These are phyloP conservation scores for Mycena crocata DNA, from an alignment of 768 basidiomycete genomes.

Conservation along the genomic window DNA sequence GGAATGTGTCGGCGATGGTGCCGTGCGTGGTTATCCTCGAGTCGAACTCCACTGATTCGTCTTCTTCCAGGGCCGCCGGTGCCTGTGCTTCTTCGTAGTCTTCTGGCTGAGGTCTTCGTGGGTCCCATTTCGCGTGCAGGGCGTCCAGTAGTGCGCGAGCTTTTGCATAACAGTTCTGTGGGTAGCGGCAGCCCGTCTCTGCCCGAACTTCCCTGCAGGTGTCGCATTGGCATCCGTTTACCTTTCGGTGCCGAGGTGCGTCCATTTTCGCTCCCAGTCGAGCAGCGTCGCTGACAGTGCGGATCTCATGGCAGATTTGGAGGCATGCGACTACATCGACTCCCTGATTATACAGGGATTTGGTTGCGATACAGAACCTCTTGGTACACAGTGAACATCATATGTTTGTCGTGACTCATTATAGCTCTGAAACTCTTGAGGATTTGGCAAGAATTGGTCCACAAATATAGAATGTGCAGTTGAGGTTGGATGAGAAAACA, in stretches of 20 bases:
- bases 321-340: neutral
- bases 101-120: neutral
- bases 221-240: neutral
- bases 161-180: neutral
- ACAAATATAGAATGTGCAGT: too few relatives aligned
- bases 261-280: neutral
- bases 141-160: neutral
- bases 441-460: too few relatives aligned
- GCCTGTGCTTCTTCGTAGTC: neutral
- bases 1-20: conserved; percentile 3
- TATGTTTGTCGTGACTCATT: too few relatives aligned
- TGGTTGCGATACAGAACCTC: neutral
- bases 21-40: conserved; percentile 1
- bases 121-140: neutral
- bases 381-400: too few relatives aligned
- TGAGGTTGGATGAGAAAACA: too few relatives aligned
- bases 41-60: neutral
- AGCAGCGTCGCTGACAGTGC: neutral
- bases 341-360: neutral
- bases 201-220: neutral
- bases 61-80: neutral
- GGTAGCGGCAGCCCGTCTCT: neutral
- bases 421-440: too few relatives aligned
- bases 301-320: neutral
- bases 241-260: neutral